These are phyloP conservation scores for Ajuga chamaepitys DNA, from an alignment of 257 asterid species.

Conservation along the genomic window DNA sequence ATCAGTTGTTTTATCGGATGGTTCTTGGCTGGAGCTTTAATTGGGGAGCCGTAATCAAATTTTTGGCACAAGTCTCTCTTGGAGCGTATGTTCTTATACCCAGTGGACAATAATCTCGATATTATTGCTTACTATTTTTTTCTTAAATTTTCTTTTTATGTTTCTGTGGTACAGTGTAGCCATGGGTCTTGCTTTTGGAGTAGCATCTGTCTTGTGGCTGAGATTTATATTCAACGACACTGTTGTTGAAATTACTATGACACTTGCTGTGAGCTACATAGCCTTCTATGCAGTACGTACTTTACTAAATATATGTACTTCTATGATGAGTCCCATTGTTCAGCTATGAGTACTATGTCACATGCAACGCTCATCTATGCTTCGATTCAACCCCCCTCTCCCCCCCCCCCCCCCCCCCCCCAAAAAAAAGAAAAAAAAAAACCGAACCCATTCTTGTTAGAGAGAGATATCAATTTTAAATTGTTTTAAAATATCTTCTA, in stretches of 20 bases:
- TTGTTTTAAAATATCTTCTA: not conserved
- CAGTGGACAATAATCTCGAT: slow-evolving; percentile 2
- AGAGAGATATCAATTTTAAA: too few relatives aligned
- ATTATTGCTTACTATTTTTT: slow-evolving; percentile 22
- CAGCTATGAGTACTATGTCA: not conserved
- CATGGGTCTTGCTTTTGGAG: slow-evolving; percentile 83
- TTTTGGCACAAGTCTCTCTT: slow-evolving; percentile 64
- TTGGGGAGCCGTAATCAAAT: slow-evolving; percentile 65
- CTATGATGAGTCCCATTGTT: slow-evolving; percentile 1
- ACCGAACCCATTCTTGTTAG: too few relatives aligned
- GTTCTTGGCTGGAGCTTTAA: slow-evolving; percentile 71
- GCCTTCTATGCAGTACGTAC: slow-evolving; percentile 83
- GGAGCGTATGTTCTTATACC: slow-evolving; percentile 78
- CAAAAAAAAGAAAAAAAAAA: too few relatives aligned
- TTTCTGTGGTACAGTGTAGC: slow-evolving; percentile 54
- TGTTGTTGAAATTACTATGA: slow-evolving; percentile 79
- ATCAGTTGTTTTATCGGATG: slow-evolving; percentile 79
- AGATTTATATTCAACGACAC: slow-evolving; percentile 97
- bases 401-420: not conserved
- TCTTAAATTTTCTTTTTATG: slow-evolving; percentile 1
- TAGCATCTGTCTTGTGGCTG: slow-evolving; percentile 86
- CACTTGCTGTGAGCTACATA: slow-evolving; percentile 93
- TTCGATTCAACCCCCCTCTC: too few relatives aligned
- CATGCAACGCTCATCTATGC: too few relatives aligned
- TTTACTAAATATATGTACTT: slow-evolving; percentile 17